Evolutionary conservation across 1,139 yeast genomes (phyloP).

Genomic region (Yamadazyma sp.): DNA sequence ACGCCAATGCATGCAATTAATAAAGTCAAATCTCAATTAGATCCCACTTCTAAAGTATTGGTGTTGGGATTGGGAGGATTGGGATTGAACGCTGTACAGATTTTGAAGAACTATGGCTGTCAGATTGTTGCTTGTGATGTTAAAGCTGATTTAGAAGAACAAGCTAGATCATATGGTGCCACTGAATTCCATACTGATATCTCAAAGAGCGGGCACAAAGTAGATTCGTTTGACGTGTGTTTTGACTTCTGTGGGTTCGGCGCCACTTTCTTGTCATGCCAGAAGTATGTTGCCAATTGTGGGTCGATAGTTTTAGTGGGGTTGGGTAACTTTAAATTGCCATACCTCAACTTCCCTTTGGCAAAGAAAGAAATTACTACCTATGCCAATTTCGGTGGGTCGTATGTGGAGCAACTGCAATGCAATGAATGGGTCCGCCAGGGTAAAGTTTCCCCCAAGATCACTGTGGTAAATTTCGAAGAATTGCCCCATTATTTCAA

Average conservation of each 20-base stretch:
- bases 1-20: constrained; percentile 53
- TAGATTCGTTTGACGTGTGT: constrained; percentile 37
- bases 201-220: constrained; percentile 24
- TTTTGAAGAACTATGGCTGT: constrained; percentile 41
- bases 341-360: constrained; percentile 33
- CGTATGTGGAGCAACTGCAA: constrained; percentile 43
- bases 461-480: constrained; percentile 30
- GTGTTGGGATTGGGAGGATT: constrained; percentile 53
- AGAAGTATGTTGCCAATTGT: constrained; percentile 30
- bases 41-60: constrained; percentile 41
- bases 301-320: constrained; percentile 50
- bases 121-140: constrained; percentile 41
- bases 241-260: constrained; percentile 50
- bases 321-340: constrained; percentile 35
- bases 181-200: constrained; percentile 40
- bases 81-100: constrained; percentile 51
- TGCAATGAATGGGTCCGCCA: constrained; percentile 43
- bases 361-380: constrained; percentile 44
- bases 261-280: constrained; percentile 33
- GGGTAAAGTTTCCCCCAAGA: constrained; percentile 43
- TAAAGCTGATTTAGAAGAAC: constrained; percentile 27
- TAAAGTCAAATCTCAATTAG: constrained; percentile 32
- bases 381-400: constrained; percentile 48
- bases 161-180: constrained; percentile 43
- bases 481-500: constrained; percentile 38